Evolutionary conservation across 2,329 filamentous ascomycete genomes (phyloP).

Genomic region (Fusarium circinatum): DNA sequence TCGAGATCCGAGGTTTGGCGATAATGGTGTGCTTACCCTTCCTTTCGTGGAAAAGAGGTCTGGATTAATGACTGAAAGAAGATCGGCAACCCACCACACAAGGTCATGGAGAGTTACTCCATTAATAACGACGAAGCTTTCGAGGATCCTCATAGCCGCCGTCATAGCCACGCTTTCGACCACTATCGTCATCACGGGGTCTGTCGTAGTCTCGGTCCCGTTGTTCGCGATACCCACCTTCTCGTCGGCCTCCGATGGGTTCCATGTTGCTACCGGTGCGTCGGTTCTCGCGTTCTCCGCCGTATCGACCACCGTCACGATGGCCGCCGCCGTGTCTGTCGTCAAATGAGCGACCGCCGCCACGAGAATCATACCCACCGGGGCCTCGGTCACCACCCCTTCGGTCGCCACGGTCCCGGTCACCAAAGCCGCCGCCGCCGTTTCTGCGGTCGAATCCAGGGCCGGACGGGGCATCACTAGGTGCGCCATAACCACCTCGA

Average conservation of each 20-base stretch:
- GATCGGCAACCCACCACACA: slow-evolving; percentile 41
- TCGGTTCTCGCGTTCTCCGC: slow-evolving; percentile 59
- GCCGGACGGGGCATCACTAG: slow-evolving; percentile 69
- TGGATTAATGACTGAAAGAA: slow-evolving; percentile 35
- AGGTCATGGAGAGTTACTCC: slow-evolving; percentile 4
- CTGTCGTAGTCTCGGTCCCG: slow-evolving; percentile 65
- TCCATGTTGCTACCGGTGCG: slow-evolving; percentile 84
- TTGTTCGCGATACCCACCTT: slow-evolving; percentile 64
- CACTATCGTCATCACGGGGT: slow-evolving; percentile 64
- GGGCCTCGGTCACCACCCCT: slow-evolving; percentile 60
- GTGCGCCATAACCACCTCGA: slow-evolving; percentile 62
- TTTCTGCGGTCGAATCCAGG: slow-evolving; percentile 63
- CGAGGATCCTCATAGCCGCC: slow-evolving; percentile 82
- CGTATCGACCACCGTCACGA: slow-evolving; percentile 53
- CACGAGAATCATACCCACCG: slow-evolving; percentile 67
- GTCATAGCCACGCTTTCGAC: slow-evolving; percentile 77
- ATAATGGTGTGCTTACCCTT: slow-evolving; percentile 34
- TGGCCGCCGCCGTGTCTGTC: slow-evolving; percentile 64
- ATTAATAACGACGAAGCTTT: slow-evolving; percentile 71
- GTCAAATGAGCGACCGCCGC: slow-evolving; percentile 68
- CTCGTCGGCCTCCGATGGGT: slow-evolving; percentile 77
- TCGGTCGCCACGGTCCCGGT: slow-evolving; percentile 50
- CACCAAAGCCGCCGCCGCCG: slow-evolving; percentile 54
- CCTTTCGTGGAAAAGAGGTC: slow-evolving; percentile 35
- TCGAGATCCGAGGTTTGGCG: slow-evolving; percentile 16